Evolutionary conservation across 306 rosid genomes (phyloP).

Genomic region (Dryas drummondii): DNA sequence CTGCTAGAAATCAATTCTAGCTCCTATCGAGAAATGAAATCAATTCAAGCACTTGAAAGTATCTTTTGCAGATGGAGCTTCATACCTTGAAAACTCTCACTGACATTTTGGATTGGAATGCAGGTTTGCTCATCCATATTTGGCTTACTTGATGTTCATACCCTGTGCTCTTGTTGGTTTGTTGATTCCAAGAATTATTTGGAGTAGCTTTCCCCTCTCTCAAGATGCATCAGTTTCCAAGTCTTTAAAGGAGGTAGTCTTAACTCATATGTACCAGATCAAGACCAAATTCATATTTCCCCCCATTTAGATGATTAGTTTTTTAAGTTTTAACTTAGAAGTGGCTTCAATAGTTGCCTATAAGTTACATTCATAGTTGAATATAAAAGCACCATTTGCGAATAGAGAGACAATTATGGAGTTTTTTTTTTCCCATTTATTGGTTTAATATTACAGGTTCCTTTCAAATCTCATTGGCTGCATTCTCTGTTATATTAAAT

Average conservation of each 20-base stretch:
- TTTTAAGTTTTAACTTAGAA: neutral
- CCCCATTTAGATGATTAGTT: neutral
- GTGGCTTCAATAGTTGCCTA: neutral
- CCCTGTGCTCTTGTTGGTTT: conserved; percentile 83
- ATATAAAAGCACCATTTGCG: neutral
- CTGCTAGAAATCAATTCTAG: neutral
- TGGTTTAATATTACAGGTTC: neutral
- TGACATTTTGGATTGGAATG: conserved; percentile 35
- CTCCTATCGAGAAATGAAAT: neutral
- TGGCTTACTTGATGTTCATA: conserved; percentile 91
- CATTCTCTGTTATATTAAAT: neutral
- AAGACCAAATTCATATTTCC: neutral
- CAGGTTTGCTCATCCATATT: conserved; percentile 90
- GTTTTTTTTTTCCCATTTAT: neutral
- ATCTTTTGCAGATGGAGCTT: conserved; percentile 16
- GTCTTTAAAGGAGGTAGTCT: conserved; percentile 65
- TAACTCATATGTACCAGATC: conserved; percentile 7
- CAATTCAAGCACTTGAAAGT: neutral
- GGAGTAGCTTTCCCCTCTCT: conserved; percentile 64
- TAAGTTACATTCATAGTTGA: neutral
- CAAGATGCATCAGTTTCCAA: conserved; percentile 56
- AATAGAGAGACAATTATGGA: neutral
- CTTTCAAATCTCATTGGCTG: neutral
- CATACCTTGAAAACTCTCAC: conserved; percentile 8
- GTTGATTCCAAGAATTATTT: conserved; percentile 68